Evolutionary conservation across 805 yeast genomes (phyloP).

Genomic region (Lipomyces mesembrius): DNA sequence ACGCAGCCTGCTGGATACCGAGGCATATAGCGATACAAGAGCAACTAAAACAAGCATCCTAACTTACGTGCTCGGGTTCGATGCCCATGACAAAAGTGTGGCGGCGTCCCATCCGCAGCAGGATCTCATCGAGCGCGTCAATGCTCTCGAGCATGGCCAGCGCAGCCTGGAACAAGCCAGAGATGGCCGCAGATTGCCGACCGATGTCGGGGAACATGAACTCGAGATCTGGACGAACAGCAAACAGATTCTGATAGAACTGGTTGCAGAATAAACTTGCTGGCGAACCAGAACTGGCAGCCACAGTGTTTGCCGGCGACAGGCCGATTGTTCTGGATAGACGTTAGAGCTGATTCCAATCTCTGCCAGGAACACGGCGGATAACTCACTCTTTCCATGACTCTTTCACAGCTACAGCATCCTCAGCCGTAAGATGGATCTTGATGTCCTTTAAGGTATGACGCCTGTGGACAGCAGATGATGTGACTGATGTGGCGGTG

Average conservation of each 20-base stretch:
- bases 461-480: background rate
- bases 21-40: too few relatives aligned
- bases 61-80: conserved; percentile 48
- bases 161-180: conserved; percentile 63
- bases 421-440: conserved; percentile 33
- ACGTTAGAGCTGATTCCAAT: background rate
- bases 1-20: conserved; percentile 18
- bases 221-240: conserved; percentile 55
- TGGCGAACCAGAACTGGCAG: conserved; percentile 26
- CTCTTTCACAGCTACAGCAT: conserved; percentile 29
- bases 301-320: conserved; percentile 23
- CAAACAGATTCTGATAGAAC: conserved; percentile 58
- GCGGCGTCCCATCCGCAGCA: conserved; percentile 58
- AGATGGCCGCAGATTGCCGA: conserved; percentile 67
- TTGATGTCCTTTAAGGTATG: conserved; percentile 22
- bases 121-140: conserved; percentile 54
- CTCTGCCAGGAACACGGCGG: background rate
- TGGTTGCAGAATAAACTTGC: conserved; percentile 57
- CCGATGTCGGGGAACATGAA: conserved; percentile 59
- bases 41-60: too few relatives aligned
- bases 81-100: conserved; percentile 63
- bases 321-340: conserved; percentile 26
- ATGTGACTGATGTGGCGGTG: background rate
- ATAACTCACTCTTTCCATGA: conserved; percentile 29
- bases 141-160: conserved; percentile 59